Conservation (phyloP, 2,329 filamentous ascomycete species). For the Talaromyces sp. region DNA sequence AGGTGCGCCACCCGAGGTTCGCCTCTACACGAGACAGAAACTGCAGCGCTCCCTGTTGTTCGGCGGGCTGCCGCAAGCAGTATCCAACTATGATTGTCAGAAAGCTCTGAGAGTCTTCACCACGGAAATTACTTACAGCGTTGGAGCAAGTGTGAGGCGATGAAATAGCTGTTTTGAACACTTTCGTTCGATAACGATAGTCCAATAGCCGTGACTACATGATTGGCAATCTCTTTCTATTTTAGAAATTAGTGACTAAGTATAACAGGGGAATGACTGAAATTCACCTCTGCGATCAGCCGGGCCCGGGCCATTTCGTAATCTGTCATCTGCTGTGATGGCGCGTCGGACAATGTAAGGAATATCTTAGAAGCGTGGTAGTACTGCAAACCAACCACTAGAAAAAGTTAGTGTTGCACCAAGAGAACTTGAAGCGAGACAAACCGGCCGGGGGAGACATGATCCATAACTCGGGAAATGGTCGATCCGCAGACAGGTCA, state of each 20-base stretch:
- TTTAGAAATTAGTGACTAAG: not conserved
- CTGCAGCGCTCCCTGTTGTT: constrained; percentile 22
- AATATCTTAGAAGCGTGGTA: constrained; percentile 30
- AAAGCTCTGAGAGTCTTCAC: not conserved
- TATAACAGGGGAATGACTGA: not conserved
- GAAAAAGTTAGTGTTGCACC: not conserved
- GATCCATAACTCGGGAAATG: constrained; percentile 33
- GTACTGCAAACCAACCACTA: constrained; percentile 34
- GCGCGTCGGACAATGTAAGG: constrained; percentile 21
- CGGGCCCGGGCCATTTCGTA: constrained; percentile 21
- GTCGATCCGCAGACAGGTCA: constrained; percentile 16
- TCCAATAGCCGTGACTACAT: constrained; percentile 25
- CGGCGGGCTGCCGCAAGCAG: constrained; percentile 21
- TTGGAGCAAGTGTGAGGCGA: constrained; percentile 21
- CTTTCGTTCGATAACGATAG: constrained; percentile 28
- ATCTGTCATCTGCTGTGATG: constrained; percentile 17
- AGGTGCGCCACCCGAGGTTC: constrained; percentile 25
- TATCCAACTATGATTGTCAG: constrained; percentile 22
- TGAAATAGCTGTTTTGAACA: constrained; percentile 13
- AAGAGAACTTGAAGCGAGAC: not conserved
- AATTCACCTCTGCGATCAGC: constrained; percentile 23
- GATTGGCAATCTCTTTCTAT: constrained; percentile 24
- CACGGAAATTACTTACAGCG: constrained; percentile 19
- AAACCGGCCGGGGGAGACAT: constrained; percentile 28
- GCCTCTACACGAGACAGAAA: constrained; percentile 24